phyloP scores from a whole-genome alignment of 495 filamentous ascomycete genomes.

The Lepidopterella palustris region DNA sequence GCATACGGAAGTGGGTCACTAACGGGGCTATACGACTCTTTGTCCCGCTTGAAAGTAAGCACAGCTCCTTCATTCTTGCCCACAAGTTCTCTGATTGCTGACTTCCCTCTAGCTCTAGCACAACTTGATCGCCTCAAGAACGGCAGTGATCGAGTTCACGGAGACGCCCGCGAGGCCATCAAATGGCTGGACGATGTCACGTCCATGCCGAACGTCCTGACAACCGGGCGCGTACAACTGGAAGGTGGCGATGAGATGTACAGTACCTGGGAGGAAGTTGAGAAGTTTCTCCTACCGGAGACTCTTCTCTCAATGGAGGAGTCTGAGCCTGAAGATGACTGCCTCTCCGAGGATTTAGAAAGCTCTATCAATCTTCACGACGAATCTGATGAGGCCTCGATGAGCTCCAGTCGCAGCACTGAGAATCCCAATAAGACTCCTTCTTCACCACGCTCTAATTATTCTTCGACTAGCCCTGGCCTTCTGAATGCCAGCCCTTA shows the following conservation, averaged over 20 bases:
- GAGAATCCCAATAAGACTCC: conserved; percentile 42
- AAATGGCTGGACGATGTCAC: conserved; percentile 61
- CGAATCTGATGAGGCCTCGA: conserved; percentile 42
- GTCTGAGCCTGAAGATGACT: conserved; percentile 45
- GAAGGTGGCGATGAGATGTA: conserved; percentile 51
- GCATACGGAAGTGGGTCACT: conserved; percentile 60
- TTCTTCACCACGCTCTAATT: conserved; percentile 44
- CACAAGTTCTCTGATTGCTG: neutral
- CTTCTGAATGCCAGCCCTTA: conserved; percentile 43
- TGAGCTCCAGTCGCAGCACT: conserved; percentile 46
- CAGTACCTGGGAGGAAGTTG: conserved; percentile 55
- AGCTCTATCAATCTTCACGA: conserved; percentile 50
- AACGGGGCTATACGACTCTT: conserved; percentile 58
- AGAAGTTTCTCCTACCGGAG: conserved; percentile 48
- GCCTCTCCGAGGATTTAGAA: conserved; percentile 47
- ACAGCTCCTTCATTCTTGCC: neutral
- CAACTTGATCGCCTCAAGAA: conserved; percentile 50
- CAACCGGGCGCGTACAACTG: conserved; percentile 21
- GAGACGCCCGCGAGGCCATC: conserved; percentile 58
- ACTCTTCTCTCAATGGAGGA: conserved; percentile 35
- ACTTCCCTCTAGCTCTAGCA: conserved; percentile 44
- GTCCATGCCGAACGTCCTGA: conserved; percentile 43
- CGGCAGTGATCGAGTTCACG: conserved; percentile 48
- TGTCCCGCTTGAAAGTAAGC: conserved; percentile 59
- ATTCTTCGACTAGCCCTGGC: conserved; percentile 26